Evolutionary conservation across 331 rosid species (phyloP), one percentile per base, ranked within the genome.

Genomic region (Ulmus americana): DNA sequence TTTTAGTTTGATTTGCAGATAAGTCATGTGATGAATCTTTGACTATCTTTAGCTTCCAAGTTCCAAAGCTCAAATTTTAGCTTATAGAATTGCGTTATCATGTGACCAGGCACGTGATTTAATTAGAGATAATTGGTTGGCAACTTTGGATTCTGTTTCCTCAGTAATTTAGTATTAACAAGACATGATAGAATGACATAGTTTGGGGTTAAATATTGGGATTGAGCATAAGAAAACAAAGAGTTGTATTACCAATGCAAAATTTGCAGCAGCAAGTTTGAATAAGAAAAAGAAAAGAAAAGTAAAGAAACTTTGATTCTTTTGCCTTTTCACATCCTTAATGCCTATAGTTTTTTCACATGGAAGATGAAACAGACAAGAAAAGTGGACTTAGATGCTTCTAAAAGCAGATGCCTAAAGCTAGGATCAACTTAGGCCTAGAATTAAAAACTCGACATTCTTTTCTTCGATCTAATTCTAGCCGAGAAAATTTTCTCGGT

Each of bases 61-160:
- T 90, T 77, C 92, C 92, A 87, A 87, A 74, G 87, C 85, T 61
- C 9, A 13, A 78, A 74, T 76, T 59, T 42, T 74, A 51, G 68
- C 63, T 45, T 38, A 43, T 15, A 47, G 73, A 66, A 69, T 72
- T 76, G 43, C 52, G 70, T 14, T 41, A 48, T 61, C 88, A 84
- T 82, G 90, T 88, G 95, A 76, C 72, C 50, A 76, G 59, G 71
- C 88, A 89, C 91, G 89, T 85, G 97, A 72, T 75, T 70, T 68
- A 67, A 58, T 70, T 46, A 47, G 64, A 78, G 20, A 16, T 71
- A 71, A 66, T 73, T 75, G 76, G 85, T 45, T 80, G 85, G 76
- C 77, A 73, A 64, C 90, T 78, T 87, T 78, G 90, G 94, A 87
- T 90, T 80, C 95, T 82, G 61, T 82, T 39, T 46, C 28, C 39